These are phyloP conservation scores for Colletotrichum karsti DNA, from an alignment of 2,329 filamentous ascomycete genomes.

Conservation along the genomic window DNA sequence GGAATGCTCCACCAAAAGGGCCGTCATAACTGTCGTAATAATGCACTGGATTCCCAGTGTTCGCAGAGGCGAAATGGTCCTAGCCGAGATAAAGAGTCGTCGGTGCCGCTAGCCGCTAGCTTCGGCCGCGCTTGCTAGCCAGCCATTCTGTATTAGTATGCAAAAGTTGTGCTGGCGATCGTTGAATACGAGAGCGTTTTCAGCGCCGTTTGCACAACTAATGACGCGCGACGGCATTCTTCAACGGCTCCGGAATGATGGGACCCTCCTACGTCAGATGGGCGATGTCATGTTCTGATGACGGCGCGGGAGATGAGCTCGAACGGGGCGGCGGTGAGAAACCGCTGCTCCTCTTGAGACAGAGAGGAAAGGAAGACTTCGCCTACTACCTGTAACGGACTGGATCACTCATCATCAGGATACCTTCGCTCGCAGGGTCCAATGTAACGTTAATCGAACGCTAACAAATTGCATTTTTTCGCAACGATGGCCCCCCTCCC, in stretches of 20 bases:
- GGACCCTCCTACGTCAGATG: not conserved
- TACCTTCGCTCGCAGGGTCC: not conserved
- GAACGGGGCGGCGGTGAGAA: no score
- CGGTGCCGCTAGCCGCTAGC: constrained; percentile 19
- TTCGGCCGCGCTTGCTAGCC: not conserved
- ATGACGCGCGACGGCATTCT: not conserved
- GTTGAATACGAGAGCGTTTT: not conserved
- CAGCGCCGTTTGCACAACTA: no score
- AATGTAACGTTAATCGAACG: constrained; percentile 20
- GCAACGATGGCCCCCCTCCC: no score
- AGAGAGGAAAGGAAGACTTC: no score
- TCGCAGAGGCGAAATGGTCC: not conserved
- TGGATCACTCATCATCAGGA: no score
- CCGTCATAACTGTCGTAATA: constrained; percentile 24
- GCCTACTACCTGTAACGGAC: not conserved
- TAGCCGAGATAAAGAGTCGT: constrained; percentile 1
- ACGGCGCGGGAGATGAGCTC: no score
- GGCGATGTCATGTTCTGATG: not conserved
- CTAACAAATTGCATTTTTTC: constrained; percentile 4
- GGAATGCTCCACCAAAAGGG: constrained; percentile 10
- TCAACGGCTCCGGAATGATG: no score
- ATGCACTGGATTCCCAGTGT: constrained; percentile 11
- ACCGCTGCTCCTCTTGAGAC: no score
- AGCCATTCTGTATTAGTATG: not conserved
- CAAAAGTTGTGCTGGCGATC: not conserved